Base-by-base conservation (phyloP, 257 asterid genomes). In the Cinchona pubescens region DNA sequence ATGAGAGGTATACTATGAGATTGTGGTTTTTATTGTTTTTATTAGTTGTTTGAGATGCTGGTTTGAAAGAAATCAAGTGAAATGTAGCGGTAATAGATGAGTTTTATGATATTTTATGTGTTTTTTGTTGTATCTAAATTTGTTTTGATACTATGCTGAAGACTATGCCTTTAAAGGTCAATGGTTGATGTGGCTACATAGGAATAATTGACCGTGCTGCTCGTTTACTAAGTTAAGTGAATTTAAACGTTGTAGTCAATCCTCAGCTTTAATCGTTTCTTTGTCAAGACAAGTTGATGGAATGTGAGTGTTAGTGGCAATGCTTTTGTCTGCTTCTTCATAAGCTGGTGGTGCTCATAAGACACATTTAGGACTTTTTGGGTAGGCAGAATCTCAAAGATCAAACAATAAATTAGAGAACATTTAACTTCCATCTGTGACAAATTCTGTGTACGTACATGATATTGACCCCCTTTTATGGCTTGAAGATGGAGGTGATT, bases 1-100 rank as follows among this genome's bases (percentile, higher is more conserved):
- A 83, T 30, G 87, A 83, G 73, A 83, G 87, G 87, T 81, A 61
- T 30, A 40, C 34, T 37, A 8, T n/a, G 32, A 38, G 0, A 38
- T 58, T 59, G 16, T 71, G 62, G 27, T 32, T 66, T 11, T 4
- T 51, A n/a, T 59, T 14, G 68, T 64, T 55, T 23, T n/a, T n/a
- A n/a, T 43, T 14, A 29, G n/a, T 64, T 14, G 55, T 25, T n/a
- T 6, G 30, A 51, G 64, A n/a, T 55, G 8, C 2, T 49, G 37
- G 61, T 63, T 43, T 70, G 27, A 37, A 40, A 51, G 38, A n/a
- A n/a, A n/a, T 25, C 13, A 11, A 15, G 21, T 64, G 30, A 60
- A 76, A 32, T 77, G 27, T 42, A 10, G 49, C 18, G 16, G n/a
- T 21, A 32, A 48, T 69, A n/a, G 30, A 34, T 48, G 23, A 25